Evolutionary conservation across 805 yeast genomes (phyloP).

Genomic region (Candida adriatica): DNA sequence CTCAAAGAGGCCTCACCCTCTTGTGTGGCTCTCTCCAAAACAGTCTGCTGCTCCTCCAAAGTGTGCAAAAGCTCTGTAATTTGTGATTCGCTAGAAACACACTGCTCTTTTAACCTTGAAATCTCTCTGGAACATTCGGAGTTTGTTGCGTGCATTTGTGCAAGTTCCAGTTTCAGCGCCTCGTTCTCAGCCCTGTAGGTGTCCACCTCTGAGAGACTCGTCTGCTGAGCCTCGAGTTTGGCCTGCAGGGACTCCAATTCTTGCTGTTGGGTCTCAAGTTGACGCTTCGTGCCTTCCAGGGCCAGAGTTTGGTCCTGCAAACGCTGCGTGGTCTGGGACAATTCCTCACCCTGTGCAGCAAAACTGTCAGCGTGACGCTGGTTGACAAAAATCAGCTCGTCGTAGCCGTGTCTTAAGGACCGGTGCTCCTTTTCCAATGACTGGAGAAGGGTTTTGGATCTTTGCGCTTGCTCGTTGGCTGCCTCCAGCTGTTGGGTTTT

Average conservation of each 20-base stretch:
- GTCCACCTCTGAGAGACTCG: neutral
- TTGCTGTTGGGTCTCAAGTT: neutral
- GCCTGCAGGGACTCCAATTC: neutral
- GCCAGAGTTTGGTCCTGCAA: slow-evolving; percentile 4
- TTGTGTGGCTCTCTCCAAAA: neutral
- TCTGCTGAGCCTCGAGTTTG: neutral
- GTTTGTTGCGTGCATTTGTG: neutral
- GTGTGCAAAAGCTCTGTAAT: neutral
- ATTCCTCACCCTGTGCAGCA: neutral
- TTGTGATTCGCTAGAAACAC: neutral
- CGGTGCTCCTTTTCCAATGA: slow-evolving; percentile 9
- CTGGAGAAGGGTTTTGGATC: slow-evolving; percentile 4
- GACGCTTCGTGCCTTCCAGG: slow-evolving; percentile 1
- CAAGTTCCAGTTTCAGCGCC: neutral
- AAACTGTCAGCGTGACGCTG: slow-evolving; percentile 4
- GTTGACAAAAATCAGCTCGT: slow-evolving; percentile 3
- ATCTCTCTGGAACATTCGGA: neutral
- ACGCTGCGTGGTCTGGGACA: slow-evolving; percentile 3
- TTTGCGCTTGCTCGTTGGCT: neutral
- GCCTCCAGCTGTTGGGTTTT: neutral
- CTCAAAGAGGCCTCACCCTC: slow-evolving; percentile 1
- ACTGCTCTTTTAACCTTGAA: neutral
- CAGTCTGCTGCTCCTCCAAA: slow-evolving; percentile 1
- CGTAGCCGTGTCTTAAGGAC: neutral
- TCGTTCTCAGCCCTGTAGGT: neutral